phyloP scores from a whole-genome alignment of 768 basidiomycete genomes.

The Suillus decipiens region DNA sequence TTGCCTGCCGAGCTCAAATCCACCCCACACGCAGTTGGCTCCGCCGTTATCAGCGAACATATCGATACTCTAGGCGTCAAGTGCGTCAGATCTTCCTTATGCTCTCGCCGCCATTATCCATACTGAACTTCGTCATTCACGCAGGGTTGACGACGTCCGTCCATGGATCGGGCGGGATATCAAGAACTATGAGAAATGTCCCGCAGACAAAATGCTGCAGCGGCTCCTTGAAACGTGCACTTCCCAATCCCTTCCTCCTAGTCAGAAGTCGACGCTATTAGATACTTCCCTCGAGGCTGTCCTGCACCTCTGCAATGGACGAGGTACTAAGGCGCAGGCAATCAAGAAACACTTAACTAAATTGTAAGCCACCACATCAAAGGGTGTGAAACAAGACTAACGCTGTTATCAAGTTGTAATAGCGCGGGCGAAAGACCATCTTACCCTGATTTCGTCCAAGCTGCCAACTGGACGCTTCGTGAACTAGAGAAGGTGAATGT shows the following conservation, averaged over 20 bases:
- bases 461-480: not conserved
- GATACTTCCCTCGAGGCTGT: not conserved
- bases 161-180: slow-evolving; percentile 2
- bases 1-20: not conserved
- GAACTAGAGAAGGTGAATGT: not conserved
- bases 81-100: not conserved
- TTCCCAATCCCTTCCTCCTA: not conserved
- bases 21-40: slow-evolving; percentile 1
- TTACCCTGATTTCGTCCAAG: not conserved
- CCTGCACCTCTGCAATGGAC: not conserved
- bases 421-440: not conserved
- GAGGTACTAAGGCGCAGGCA: not conserved
- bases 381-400: not conserved
- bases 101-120: not conserved
- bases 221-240: slow-evolving; percentile 2
- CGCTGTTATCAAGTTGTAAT: not conserved
- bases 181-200: not conserved
- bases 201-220: slow-evolving; percentile 1
- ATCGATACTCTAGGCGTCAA: not conserved
- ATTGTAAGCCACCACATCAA: not conserved
- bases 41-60: not conserved
- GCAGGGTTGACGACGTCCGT: not conserved
- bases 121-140: not conserved
- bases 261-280: slow-evolving; percentile 1
- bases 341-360: not conserved